phyloP scores from a whole-genome alignment of 2,329 filamentous ascomycete genomes.

The Colletotrichum chrysophilum region DNA sequence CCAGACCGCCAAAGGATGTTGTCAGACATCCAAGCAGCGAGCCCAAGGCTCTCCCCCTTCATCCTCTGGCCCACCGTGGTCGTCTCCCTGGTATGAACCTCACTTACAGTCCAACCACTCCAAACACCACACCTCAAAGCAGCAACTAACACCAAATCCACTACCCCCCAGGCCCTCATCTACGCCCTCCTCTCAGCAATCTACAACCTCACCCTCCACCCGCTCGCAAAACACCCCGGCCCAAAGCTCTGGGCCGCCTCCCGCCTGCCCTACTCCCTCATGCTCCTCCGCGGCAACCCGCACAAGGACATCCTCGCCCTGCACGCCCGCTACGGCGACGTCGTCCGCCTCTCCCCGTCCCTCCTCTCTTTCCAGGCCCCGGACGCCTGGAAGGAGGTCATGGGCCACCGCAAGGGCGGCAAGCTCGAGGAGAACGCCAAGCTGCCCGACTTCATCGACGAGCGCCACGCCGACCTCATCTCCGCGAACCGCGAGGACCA shows the following conservation, averaged over 20 bases:
- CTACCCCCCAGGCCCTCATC: not conserved
- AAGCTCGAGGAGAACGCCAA: conserved; percentile 6
- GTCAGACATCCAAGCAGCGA: not conserved
- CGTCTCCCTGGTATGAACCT: not conserved
- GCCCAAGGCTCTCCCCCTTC: not conserved
- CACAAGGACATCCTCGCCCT: conserved; percentile 29
- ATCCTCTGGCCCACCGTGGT: not conserved
- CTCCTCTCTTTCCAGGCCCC: conserved; percentile 41
- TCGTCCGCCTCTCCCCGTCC: conserved; percentile 44
- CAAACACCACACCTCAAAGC: not conserved
- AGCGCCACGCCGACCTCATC: conserved; percentile 24
- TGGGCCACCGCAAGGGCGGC: conserved; percentile 27
- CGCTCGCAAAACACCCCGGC: conserved; percentile 34
- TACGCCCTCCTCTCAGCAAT: conserved; percentile 15
- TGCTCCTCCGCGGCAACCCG: conserved; percentile 25
- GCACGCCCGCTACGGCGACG: conserved; percentile 30
- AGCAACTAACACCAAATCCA: not conserved
- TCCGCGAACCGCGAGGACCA: conserved; percentile 5
- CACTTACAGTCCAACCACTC: not conserved
- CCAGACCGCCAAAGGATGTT: not conserved
- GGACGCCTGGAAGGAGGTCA: conserved; percentile 45
- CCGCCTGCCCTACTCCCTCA: conserved; percentile 2
- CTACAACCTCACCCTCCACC: conserved; percentile 34
- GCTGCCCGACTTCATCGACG: not conserved
- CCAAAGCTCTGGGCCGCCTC: conserved; percentile 27